phyloP scores from a whole-genome alignment of 2,329 filamentous ascomycete genomes.

The Alternaria triticina region DNA sequence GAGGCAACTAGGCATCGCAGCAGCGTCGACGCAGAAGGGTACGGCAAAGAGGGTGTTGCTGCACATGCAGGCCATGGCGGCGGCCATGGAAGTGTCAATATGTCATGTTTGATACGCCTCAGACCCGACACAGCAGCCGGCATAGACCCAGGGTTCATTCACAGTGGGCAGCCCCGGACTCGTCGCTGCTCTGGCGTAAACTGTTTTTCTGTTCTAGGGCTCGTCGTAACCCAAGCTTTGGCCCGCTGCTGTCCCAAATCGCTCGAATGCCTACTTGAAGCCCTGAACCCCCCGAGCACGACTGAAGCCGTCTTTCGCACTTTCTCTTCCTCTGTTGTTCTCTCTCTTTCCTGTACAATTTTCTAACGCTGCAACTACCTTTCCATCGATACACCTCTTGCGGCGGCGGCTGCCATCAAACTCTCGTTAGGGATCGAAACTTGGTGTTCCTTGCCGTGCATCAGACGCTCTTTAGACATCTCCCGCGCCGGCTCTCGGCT shows the following conservation, averaged over 20 bases:
- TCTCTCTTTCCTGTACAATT: constrained; percentile 27
- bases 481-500: constrained; percentile 25
- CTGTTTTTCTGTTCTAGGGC: constrained; percentile 36
- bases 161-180: constrained; percentile 15
- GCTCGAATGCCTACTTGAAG: constrained; percentile 39
- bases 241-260: constrained; percentile 42
- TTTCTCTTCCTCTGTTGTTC: constrained; percentile 27
- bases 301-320: constrained; percentile 28
- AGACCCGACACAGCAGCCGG: constrained; percentile 16
- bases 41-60: not conserved
- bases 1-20: not conserved
- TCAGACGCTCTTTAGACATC: constrained; percentile 23
- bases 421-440: constrained; percentile 26
- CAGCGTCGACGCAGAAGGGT: not conserved
- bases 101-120: constrained; percentile 16
- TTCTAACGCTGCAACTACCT: constrained; percentile 16
- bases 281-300: constrained; percentile 14
- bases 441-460: constrained; percentile 40
- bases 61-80: not conserved
- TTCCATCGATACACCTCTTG: constrained; percentile 35
- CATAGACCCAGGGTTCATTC: constrained; percentile 17
- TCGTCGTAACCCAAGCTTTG: constrained; percentile 45
- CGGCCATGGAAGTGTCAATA: not conserved
- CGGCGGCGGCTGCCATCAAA: constrained; percentile 37
- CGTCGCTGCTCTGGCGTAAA: constrained; percentile 37